Percentiles rank a stretch among this genome's conserved stretches.
These are phyloP conservation scores for Passiflora organensis DNA, from an alignment of 345 rosid species.

Conservation along the genomic window DNA sequence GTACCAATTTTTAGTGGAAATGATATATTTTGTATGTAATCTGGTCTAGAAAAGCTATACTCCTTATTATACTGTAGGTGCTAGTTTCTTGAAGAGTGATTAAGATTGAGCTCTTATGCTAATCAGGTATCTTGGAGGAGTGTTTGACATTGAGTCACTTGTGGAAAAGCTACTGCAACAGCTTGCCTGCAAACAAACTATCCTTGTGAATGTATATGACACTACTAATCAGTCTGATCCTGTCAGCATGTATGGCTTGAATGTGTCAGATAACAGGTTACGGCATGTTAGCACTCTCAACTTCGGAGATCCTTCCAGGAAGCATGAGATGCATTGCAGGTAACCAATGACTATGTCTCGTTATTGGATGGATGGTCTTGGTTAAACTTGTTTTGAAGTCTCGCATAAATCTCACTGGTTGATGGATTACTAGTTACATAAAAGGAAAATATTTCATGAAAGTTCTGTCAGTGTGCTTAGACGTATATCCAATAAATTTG, in stretches of 20 bases:
- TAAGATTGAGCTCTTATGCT: slow-evolving; percentile 9
- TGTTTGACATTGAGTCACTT: slow-evolving; percentile 79
- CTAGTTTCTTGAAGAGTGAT: background rate
- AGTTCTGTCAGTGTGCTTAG: too few species aligned
- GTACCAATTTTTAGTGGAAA: background rate
- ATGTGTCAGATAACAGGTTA: slow-evolving; percentile 50
- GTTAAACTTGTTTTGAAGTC: slow-evolving; percentile 7
- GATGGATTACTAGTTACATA: too few species aligned
- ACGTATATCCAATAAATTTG: too few species aligned
- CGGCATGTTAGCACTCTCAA: slow-evolving; percentile 61
- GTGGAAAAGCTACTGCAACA: slow-evolving; percentile 93
- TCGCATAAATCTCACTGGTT: background rate
- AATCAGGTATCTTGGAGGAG: slow-evolving; percentile 87
- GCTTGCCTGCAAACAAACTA: slow-evolving; percentile 89
- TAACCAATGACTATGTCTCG: slow-evolving; percentile 22
- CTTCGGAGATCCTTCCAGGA: slow-evolving; percentile 93
- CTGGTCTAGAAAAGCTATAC: too few species aligned
- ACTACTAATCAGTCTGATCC: slow-evolving; percentile 59
- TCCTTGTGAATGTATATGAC: slow-evolving; percentile 85
- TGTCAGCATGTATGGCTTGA: slow-evolving; percentile 90
- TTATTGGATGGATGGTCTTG: background rate
- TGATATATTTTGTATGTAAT: background rate
- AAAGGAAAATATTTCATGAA: too few species aligned
- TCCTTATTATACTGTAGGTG: slow-evolving; percentile 3
- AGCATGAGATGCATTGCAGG: slow-evolving; percentile 98